A percentile compares a stretch with the other conserved stretches of the same genome.
Evolutionary conservation across 2,329 filamentous ascomycete genomes (phyloP).

Genomic region (Diaporthe longicolla): DNA sequence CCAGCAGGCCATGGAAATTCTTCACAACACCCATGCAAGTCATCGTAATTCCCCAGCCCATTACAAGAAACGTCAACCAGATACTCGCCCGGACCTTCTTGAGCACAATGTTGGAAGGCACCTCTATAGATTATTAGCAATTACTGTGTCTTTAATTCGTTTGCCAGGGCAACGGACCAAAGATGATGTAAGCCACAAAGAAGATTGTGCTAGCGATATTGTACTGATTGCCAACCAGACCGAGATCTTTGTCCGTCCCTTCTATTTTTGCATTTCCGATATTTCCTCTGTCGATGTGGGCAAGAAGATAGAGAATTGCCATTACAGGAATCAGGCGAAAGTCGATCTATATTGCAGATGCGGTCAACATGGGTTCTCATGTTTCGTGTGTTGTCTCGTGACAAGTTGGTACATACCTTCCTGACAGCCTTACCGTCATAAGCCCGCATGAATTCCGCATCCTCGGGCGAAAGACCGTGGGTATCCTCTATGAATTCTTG

Average conservation of each 20-base stretch:
- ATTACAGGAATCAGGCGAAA: slow-evolving; percentile 58
- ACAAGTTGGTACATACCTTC: background rate
- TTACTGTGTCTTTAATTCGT: background rate
- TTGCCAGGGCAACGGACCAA: slow-evolving; percentile 51
- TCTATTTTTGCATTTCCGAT: background rate
- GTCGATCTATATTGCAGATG: slow-evolving; percentile 46
- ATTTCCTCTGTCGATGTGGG: slow-evolving; percentile 64
- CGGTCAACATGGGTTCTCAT: background rate
- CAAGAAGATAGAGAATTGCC: slow-evolving; percentile 68
- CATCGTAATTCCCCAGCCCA: slow-evolving; percentile 53
- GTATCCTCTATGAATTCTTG: background rate
- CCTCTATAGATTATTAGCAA: slow-evolving; percentile 50
- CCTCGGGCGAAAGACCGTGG: background rate
- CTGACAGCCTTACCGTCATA: background rate
- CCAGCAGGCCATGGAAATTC: slow-evolving; percentile 41
- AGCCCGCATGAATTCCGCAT: background rate
- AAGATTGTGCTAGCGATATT: slow-evolving; percentile 71
- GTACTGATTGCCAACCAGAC: slow-evolving; percentile 70
- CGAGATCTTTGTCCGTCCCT: slow-evolving; percentile 49
- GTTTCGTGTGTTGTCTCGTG: background rate
- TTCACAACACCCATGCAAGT: slow-evolving; percentile 44
- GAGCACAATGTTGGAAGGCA: slow-evolving; percentile 73
- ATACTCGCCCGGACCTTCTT: slow-evolving; percentile 72
- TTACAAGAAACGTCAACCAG: slow-evolving; percentile 75
- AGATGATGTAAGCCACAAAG: slow-evolving; percentile 77